Evolutionary conservation across 2,329 filamentous ascomycete genomes (phyloP).

Genomic region (Penicillium aurantiogriseum): DNA sequence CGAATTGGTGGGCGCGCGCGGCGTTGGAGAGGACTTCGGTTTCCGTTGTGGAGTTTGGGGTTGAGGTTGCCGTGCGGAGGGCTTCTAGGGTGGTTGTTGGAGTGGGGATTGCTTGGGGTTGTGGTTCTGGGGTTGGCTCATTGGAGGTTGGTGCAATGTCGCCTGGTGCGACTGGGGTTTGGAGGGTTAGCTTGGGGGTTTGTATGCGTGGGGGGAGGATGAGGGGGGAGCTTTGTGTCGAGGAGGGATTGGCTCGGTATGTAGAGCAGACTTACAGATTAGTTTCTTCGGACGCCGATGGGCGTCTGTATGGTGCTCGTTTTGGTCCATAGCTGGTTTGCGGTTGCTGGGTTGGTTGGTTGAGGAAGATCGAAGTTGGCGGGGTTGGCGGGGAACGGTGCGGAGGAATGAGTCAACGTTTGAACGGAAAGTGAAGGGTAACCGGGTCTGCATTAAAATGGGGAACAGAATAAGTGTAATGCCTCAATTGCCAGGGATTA

Average conservation of each 20-base stretch:
- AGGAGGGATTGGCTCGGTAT: not conserved
- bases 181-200: slow-evolving; percentile 11
- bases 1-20: slow-evolving; percentile 45
- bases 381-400: slow-evolving; percentile 8
- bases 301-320: slow-evolving; percentile 11
- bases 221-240: not conserved
- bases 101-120: slow-evolving; percentile 4
- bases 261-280: slow-evolving; percentile 34
- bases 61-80: slow-evolving; percentile 36
- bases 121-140: slow-evolving; percentile 15
- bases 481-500: not conserved
- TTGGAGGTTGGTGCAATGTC: slow-evolving; percentile 34
- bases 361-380: slow-evolving; percentile 5
- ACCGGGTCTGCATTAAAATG: not conserved
- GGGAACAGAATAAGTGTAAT: not conserved
- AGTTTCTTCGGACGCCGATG: slow-evolving; percentile 40
- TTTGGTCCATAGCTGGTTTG: slow-evolving; percentile 12
- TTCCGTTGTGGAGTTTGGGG: slow-evolving; percentile 37
- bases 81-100: slow-evolving; percentile 13
- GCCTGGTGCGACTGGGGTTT: slow-evolving; percentile 41
- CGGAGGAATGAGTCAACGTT: slow-evolving; percentile 5
- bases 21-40: slow-evolving; percentile 37
- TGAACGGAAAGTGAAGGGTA: not conserved
- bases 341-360: not conserved
- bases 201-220: not conserved